Percentiles rank a stretch among this genome's conserved stretches.
phyloP scores from a whole-genome alignment of 805 yeast genomes.

The Hyphopichia homilentoma region DNA sequence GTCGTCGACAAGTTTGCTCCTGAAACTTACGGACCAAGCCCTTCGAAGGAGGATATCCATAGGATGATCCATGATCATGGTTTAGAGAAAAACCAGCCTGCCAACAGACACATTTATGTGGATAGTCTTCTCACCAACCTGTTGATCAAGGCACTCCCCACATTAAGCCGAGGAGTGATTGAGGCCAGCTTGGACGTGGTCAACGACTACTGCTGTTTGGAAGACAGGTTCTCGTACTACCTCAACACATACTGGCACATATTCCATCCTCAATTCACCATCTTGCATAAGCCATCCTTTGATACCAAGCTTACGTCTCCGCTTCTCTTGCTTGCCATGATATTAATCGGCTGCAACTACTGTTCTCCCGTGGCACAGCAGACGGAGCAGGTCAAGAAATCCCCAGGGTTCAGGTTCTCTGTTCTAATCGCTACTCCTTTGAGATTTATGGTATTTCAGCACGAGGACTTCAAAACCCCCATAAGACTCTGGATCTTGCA shows the following conservation, averaged over 20 bases:
- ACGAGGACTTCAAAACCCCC: conserved; percentile 73
- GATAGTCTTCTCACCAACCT: conserved; percentile 34
- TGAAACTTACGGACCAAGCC: conserved; percentile 3
- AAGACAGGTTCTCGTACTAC: conserved; percentile 34
- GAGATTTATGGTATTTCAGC: conserved; percentile 66
- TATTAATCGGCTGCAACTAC: conserved; percentile 52
- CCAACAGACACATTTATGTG: conserved; percentile 35
- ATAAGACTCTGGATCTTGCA: conserved; percentile 75
- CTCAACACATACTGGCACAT: conserved; percentile 50
- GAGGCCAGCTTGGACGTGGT: conserved; percentile 22
- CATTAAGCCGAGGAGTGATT: conserved; percentile 20
- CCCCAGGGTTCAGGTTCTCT: conserved; percentile 41
- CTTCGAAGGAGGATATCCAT: neutral
- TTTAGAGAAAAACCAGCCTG: conserved; percentile 16
- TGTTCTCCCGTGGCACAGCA: conserved; percentile 18
- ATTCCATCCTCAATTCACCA: conserved; percentile 57
- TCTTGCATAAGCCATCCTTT: conserved; percentile 59
- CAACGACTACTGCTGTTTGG: conserved; percentile 16
- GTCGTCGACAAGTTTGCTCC: conserved; percentile 5
- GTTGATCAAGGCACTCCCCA: conserved; percentile 26
- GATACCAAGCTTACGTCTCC: conserved; percentile 45
- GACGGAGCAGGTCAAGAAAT: conserved; percentile 12
- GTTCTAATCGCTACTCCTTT: conserved; percentile 52
- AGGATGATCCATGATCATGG: conserved; percentile 16
- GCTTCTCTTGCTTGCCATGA: conserved; percentile 51